phyloP scores from a whole-genome alignment of 805 yeast species.

The Zygosaccharomyces siamensis region DNA sequence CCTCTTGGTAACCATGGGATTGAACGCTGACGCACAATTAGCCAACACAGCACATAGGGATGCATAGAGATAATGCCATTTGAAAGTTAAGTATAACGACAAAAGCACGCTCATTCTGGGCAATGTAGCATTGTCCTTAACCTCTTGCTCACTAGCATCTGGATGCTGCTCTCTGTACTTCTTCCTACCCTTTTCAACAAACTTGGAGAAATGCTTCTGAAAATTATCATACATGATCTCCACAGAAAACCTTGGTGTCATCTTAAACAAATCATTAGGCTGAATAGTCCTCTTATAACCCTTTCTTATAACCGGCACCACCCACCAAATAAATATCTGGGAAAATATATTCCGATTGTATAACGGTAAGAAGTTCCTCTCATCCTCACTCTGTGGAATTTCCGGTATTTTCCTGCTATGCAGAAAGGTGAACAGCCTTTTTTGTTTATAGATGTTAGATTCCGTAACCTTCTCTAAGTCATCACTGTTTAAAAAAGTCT shows the following conservation, averaged over 20 bases:
- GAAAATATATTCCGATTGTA: conserved; percentile 39
- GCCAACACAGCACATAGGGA: conserved; percentile 43
- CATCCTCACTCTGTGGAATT: conserved; percentile 44
- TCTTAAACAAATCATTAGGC: conserved; percentile 53
- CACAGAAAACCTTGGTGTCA: conserved; percentile 42
- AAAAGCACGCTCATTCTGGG: conserved; percentile 36
- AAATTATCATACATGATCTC: conserved; percentile 41
- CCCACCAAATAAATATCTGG: conserved; percentile 60
- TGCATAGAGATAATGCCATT: conserved; percentile 43
- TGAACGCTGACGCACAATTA: conserved; percentile 47
- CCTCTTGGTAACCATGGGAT: conserved; percentile 62
- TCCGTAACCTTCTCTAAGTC: conserved; percentile 36
- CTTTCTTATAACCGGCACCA: conserved; percentile 53
- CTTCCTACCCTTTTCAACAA: conserved; percentile 32
- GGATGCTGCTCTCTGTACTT: conserved; percentile 35
- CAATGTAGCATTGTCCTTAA: conserved; percentile 28
- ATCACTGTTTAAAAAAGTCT: conserved; percentile 30
- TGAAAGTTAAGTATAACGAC: conserved; percentile 48
- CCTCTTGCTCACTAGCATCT: conserved; percentile 37
- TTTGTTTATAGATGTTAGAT: conserved; percentile 38
- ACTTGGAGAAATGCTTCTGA: conserved; percentile 31
- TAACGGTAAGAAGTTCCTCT: conserved; percentile 49
- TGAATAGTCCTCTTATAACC: conserved; percentile 72
- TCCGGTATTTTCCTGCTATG: conserved; percentile 48
- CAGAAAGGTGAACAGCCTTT: conserved; percentile 47